These are phyloP conservation scores for Penicillium brasilianum DNA, from an alignment of 2,329 filamentous ascomycete species.

Conservation along the genomic window DNA sequence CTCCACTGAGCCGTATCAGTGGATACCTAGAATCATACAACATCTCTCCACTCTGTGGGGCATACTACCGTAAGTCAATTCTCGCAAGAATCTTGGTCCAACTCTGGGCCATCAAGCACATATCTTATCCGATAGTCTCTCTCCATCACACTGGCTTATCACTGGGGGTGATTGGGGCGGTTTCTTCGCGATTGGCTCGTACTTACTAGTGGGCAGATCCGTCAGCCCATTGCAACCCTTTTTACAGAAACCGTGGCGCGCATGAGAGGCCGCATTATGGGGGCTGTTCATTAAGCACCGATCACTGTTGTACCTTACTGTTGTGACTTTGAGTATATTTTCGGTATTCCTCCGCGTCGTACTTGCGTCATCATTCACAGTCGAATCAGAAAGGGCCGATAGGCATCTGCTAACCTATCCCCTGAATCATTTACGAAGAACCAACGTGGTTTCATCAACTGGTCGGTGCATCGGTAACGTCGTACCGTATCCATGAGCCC, in stretches of 20 bases:
- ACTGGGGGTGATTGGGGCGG: neutral
- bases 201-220: neutral
- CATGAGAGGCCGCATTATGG: neutral
- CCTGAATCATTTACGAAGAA: neutral
- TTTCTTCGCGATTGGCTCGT: neutral
- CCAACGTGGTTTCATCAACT: slow-evolving; percentile 5
- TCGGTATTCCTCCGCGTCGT: neutral
- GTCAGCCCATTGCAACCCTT: neutral
- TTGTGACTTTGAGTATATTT: neutral
- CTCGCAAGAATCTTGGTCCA: neutral
- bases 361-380: neutral
- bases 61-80: neutral
- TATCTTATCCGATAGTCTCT: neutral
- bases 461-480: neutral
- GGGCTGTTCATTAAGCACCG: neutral
- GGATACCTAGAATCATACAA: neutral
- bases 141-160: neutral
- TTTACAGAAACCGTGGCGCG: neutral
- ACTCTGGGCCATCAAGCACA: neutral
- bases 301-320: neutral
- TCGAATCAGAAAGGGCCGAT: slow-evolving; percentile 17
- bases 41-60: neutral
- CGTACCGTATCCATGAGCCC: neutral
- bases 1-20: neutral
- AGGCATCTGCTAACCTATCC: neutral